Percentiles rank a stretch among this genome's conserved stretches.
phyloP scores from a whole-genome alignment of 495 filamentous ascomycete species.

The Talaromyces nanjingensis region DNA sequence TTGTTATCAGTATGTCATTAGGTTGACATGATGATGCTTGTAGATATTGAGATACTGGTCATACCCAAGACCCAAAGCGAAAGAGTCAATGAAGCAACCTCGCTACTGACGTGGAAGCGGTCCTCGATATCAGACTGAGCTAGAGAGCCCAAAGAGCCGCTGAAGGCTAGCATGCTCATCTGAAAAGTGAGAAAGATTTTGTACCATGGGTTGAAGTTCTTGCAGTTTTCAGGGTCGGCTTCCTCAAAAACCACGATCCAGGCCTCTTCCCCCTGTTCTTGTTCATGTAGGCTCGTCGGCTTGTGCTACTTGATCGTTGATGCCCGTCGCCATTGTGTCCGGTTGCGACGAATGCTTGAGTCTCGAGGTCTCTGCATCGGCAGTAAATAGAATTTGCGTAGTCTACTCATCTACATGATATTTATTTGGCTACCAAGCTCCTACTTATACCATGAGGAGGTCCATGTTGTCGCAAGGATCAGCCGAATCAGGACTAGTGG shows the following conservation, averaged over 20 bases:
- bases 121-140: constrained; percentile 21
- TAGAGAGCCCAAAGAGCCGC: constrained; percentile 28
- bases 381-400: too few species aligned
- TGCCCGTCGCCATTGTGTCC: background rate
- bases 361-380: too few species aligned
- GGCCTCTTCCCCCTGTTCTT: background rate
- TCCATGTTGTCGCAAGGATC: too few species aligned
- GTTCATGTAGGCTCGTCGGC: background rate
- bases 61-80: constrained; percentile 5
- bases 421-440: too few species aligned
- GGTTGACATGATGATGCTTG: too few species aligned
- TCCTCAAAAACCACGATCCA: constrained; percentile 7
- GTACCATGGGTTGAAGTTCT: constrained; percentile 13
- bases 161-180: constrained; percentile 30
- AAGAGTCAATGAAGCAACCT: constrained; percentile 15
- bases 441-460: too few species aligned
- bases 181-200: constrained; percentile 34
- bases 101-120: constrained; percentile 15
- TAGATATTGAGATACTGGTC: background rate
- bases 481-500: too few species aligned
- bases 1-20: background rate
- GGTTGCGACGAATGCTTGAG: too few species aligned
- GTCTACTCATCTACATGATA: too few species aligned
- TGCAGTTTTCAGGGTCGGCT: background rate
- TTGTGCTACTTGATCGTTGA: background rate